Percentiles rank a stretch among this genome's conserved stretches.
These are phyloP conservation scores for Lippia alba DNA, from an alignment of 305 asterid species.

Conservation along the genomic window DNA sequence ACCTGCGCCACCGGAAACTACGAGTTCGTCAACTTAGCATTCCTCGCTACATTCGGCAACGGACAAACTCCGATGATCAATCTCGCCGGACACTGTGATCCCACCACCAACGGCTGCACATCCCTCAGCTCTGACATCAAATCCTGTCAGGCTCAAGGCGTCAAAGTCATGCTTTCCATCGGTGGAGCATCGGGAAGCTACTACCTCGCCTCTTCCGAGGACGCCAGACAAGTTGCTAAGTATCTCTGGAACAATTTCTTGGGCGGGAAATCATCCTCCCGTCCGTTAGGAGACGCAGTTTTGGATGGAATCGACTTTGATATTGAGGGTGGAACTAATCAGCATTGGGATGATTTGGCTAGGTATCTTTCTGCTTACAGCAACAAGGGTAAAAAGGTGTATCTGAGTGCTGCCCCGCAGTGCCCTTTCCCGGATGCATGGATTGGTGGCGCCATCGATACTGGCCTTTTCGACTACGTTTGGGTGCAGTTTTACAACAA, in stretches of 20 bases:
- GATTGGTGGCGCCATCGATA: slow-evolving; percentile 21
- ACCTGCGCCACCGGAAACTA: slow-evolving; percentile 29
- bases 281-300: slow-evolving; percentile 21
- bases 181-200: slow-evolving; percentile 24
- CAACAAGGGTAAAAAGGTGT: slow-evolving; percentile 26
- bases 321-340: slow-evolving; percentile 26
- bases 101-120: slow-evolving; percentile 25
- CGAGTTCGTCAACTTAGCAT: slow-evolving; percentile 24
- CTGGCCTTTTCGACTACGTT: slow-evolving; percentile 28
- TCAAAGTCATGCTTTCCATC: slow-evolving; percentile 22
- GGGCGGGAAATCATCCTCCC: slow-evolving; percentile 23
- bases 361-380: neutral
- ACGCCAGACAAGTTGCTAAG: slow-evolving; percentile 29
- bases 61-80: slow-evolving; percentile 26
- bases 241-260: slow-evolving; percentile 28
- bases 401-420: slow-evolving; percentile 28
- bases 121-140: slow-evolving; percentile 20
- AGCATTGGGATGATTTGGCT: slow-evolving; percentile 29
- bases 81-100: slow-evolving; percentile 35
- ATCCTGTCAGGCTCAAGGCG: slow-evolving; percentile 21
- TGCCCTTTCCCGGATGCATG: slow-evolving; percentile 27
- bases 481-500: slow-evolving; percentile 33
- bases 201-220: slow-evolving; percentile 20
- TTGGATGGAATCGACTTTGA: slow-evolving; percentile 31
- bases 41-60: slow-evolving; percentile 30